A percentile compares a stretch with the other conserved stretches of the same genome.
Evolutionary conservation across 345 rosid genomes (phyloP).

Genomic region (Noccaea caerulescens): DNA sequence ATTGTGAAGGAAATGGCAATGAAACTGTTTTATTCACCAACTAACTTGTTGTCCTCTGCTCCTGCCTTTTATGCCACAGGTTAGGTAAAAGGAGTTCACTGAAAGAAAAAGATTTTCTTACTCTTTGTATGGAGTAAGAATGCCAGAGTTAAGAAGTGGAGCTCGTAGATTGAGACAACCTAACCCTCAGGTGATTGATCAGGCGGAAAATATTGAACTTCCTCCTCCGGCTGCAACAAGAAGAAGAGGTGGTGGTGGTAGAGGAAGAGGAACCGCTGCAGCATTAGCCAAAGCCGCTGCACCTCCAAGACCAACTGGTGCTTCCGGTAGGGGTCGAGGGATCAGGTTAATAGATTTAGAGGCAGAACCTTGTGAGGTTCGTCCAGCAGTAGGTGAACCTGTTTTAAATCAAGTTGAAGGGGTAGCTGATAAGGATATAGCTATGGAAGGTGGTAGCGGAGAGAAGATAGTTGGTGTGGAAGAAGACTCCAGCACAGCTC

Average conservation of each 20-base stretch:
- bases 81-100: slow-evolving; percentile 42
- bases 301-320: slow-evolving; percentile 69
- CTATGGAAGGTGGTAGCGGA: slow-evolving; percentile 86
- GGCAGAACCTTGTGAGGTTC: slow-evolving; percentile 81
- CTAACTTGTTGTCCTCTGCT: slow-evolving; percentile 9
- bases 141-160: slow-evolving; percentile 99
- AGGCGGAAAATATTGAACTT: slow-evolving; percentile 64
- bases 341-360: slow-evolving; percentile 84
- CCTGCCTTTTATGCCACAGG: slow-evolving; percentile 46
- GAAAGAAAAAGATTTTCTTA: slow-evolving; percentile 52
- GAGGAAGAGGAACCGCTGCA: slow-evolving; percentile 87
- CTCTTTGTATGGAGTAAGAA: slow-evolving; percentile 97
- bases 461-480: slow-evolving; percentile 76
- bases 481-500: slow-evolving; percentile 82
- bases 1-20: slow-evolving; percentile 16
- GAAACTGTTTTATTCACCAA: neutral
- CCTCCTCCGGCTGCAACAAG: slow-evolving; percentile 82
- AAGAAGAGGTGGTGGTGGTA: slow-evolving; percentile 85
- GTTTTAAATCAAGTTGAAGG: slow-evolving; percentile 70
- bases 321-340: slow-evolving; percentile 81
- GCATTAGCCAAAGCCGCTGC: slow-evolving; percentile 75
- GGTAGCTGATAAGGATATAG: slow-evolving; percentile 81
- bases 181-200: slow-evolving; percentile 68
- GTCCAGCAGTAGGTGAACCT: slow-evolving; percentile 68
- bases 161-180: slow-evolving; percentile 91